Evolutionary conservation across 2,329 filamentous ascomycete genomes (phyloP).

Genomic region (Exophiala alcalophila): DNA sequence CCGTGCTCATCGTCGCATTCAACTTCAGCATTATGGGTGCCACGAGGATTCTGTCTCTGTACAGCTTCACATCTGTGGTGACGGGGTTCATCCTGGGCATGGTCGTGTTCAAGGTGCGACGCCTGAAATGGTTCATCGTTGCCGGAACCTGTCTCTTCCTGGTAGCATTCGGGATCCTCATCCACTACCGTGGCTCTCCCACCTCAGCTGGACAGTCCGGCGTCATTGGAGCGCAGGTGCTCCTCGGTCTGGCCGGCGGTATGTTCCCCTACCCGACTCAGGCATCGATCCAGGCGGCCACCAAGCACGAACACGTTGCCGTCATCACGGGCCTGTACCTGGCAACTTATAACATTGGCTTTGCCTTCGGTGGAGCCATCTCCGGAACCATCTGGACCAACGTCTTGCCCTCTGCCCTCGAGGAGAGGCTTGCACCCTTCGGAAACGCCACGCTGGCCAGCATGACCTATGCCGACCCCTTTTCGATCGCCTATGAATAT

Average conservation of each 20-base stretch:
- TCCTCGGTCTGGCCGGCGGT: slow-evolving; percentile 62
- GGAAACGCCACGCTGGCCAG: slow-evolving; percentile 43
- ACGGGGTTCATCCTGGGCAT: slow-evolving; percentile 56
- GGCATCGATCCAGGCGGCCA: slow-evolving; percentile 50
- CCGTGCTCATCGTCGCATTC: slow-evolving; percentile 60
- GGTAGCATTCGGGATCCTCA: slow-evolving; percentile 64
- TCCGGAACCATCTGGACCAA: slow-evolving; percentile 64
- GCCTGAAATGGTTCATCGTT: slow-evolving; percentile 63
- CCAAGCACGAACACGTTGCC: slow-evolving; percentile 56
- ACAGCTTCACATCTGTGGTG: slow-evolving; percentile 58
- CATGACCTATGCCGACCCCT: slow-evolving; percentile 43
- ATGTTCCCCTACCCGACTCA: slow-evolving; percentile 57
- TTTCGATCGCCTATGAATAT: slow-evolving; percentile 38
- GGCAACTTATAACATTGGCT: slow-evolving; percentile 62
- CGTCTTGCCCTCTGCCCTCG: slow-evolving; percentile 50
- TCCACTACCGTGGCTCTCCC: slow-evolving; percentile 58
- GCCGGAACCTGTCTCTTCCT: slow-evolving; percentile 59
- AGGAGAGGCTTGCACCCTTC: slow-evolving; percentile 34
- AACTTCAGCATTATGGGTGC: slow-evolving; percentile 56
- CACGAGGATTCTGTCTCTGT: slow-evolving; percentile 59
- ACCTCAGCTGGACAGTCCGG: slow-evolving; percentile 49
- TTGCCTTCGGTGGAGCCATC: slow-evolving; percentile 58
- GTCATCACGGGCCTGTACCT: slow-evolving; percentile 63
- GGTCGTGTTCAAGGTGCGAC: slow-evolving; percentile 56
- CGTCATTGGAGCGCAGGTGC: slow-evolving; percentile 60